A percentile compares a stretch with the other conserved stretches of the same genome.
These are phyloP conservation scores for Ogataea hybrid DNA, from an alignment of 1,139 yeast species.

Conservation along the genomic window DNA sequence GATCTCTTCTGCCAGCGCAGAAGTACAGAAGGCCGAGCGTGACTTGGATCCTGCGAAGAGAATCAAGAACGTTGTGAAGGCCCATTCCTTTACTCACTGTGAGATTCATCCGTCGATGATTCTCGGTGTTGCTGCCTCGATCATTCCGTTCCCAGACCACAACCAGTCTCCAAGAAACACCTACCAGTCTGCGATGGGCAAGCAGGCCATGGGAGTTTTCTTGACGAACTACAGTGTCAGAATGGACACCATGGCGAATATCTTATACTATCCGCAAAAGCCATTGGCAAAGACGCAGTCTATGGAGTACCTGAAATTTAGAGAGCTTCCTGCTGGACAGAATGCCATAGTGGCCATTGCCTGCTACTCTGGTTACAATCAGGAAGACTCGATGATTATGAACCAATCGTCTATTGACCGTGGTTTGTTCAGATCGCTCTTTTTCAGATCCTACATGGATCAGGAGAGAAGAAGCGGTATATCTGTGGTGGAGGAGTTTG, in stretches of 20 bases:
- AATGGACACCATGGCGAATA: constrained; percentile 99
- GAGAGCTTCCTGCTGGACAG: constrained; percentile 99
- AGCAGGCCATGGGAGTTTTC: constrained; percentile 99
- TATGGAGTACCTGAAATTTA: constrained; percentile 94
- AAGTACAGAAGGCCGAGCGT: constrained; percentile 36
- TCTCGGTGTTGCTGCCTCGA: constrained; percentile 96
- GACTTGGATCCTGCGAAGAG: constrained; percentile 79
- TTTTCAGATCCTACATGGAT: constrained; percentile 97
- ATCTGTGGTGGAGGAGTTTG: constrained; percentile 95
- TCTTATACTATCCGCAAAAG: constrained; percentile 95
- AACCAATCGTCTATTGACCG: constrained; percentile 97
- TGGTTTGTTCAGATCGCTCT: constrained; percentile 92
- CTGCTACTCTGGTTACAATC: constrained; percentile 98
- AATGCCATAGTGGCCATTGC: constrained; percentile 98
- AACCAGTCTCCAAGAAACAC: constrained; percentile 99
- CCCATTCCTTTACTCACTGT: constrained; percentile 94
- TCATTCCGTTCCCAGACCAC: constrained; percentile 99
- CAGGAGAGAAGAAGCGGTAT: constrained; percentile 98
- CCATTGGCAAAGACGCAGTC: constrained; percentile 99
- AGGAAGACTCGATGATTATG: constrained; percentile 99
- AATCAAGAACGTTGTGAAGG: constrained; percentile 54
- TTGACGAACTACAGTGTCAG: constrained; percentile 93
- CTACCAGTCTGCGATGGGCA: constrained; percentile 99
- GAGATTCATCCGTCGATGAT: constrained; percentile 99
- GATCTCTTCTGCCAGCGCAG: constrained; percentile 59